Percentiles rank a stretch among this genome's conserved stretches.
phyloP scores from a whole-genome alignment of 2,329 filamentous ascomycete species.

The Canariomyces notabilis region DNA sequence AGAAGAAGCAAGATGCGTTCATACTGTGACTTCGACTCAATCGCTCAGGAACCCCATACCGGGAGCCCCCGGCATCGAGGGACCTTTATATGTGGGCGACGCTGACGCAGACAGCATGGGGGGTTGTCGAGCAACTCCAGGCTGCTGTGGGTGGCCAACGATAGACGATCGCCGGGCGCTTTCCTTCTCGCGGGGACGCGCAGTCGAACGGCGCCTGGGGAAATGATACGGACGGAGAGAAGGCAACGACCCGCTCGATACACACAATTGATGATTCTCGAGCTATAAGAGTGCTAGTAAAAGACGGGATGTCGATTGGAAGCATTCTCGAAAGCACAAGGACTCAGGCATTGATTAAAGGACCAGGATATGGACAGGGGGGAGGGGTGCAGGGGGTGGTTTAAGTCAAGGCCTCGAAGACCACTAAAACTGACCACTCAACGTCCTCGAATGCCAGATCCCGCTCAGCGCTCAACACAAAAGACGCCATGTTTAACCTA shows the following conservation, averaged over 20 bases:
- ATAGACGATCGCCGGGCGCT: background rate
- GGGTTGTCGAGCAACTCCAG: too few species aligned
- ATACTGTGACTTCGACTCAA: background rate
- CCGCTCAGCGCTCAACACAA: too few species aligned
- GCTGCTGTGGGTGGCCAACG: slow-evolving; percentile 3
- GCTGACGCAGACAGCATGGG: slow-evolving; percentile 8
- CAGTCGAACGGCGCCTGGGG: slow-evolving; percentile 15
- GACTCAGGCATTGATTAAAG: too few species aligned
- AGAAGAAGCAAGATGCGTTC: background rate
- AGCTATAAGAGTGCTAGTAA: slow-evolving; percentile 17
- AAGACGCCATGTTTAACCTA: too few species aligned
- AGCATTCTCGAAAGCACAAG: slow-evolving; percentile 1
- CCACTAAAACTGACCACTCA: too few species aligned
- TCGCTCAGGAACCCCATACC: background rate
- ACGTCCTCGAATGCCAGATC: too few species aligned
- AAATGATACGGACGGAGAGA: slow-evolving; percentile 12
- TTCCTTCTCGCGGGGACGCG: background rate
- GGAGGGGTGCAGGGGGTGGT: background rate
- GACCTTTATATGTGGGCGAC: slow-evolving; percentile 7
- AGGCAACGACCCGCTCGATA: slow-evolving; percentile 7
- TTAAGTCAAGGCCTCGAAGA: too few species aligned
- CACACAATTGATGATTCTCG: slow-evolving; percentile 11
- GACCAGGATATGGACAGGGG: slow-evolving; percentile 13
- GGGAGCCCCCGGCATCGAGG: slow-evolving; percentile 2
- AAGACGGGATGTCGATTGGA: background rate